Conservation (phyloP, 2,329 filamentous ascomycete genomes). For the Teratosphaeria viscida region DNA sequence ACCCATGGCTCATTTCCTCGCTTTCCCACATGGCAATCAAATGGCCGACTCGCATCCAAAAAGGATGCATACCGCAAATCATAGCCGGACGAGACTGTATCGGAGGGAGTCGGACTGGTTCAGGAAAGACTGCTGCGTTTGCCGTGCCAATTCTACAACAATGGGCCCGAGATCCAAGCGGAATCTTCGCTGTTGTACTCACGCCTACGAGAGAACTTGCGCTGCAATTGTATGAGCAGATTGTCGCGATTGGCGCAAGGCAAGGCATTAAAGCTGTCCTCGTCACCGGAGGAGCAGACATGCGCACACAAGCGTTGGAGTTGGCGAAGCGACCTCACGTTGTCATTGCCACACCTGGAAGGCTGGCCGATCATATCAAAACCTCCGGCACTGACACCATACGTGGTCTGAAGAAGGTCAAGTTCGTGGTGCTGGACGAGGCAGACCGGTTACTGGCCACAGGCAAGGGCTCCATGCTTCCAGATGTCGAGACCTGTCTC, state of each 20-base stretch:
- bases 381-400: conserved; percentile 88
- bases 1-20: conserved; percentile 70
- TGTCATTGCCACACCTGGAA: conserved; percentile 86
- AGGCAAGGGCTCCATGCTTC: conserved; percentile 77
- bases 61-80: conserved; percentile 85
- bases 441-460: conserved; percentile 75
- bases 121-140: conserved; percentile 94
- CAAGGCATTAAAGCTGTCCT: conserved; percentile 80
- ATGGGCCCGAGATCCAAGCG: conserved; percentile 85
- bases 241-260: conserved; percentile 81
- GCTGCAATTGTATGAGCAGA: conserved; percentile 91
- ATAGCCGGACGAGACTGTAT: conserved; percentile 87
- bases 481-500: conserved; percentile 82
- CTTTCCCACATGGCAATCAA: conserved; percentile 70
- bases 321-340: conserved; percentile 76
- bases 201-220: conserved; percentile 89
- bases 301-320: conserved; percentile 79
- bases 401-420: conserved; percentile 65
- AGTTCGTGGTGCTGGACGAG: conserved; percentile 88
- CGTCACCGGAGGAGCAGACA: conserved; percentile 87
- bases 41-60: conserved; percentile 84
- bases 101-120: conserved; percentile 86
- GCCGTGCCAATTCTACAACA: conserved; percentile 87
- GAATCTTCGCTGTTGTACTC: conserved; percentile 79
- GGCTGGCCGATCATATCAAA: conserved; percentile 85